Conservation (phyloP, 2,329 filamentous ascomycete species). For the Cladophialophora chaetospira region DNA sequence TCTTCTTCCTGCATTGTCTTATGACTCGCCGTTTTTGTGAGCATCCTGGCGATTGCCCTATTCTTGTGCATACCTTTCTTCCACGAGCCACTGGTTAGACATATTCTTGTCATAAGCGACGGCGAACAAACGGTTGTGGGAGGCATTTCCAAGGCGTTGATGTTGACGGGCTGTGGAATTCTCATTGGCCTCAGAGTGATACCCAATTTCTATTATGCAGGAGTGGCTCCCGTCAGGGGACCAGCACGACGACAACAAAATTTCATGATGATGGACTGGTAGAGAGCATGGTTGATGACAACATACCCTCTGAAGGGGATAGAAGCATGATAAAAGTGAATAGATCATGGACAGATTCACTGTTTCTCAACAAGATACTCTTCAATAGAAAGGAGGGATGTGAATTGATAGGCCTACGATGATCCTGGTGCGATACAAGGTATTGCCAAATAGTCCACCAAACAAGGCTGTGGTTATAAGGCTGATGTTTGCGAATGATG, state of each 20-base stretch:
- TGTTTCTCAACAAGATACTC: too few relatives aligned
- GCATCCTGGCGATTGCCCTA: slow-evolving; percentile 10
- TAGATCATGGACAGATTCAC: too few relatives aligned
- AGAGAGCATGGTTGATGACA: background rate
- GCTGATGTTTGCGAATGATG: too few relatives aligned
- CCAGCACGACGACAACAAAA: background rate
- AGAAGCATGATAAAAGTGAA: too few relatives aligned
- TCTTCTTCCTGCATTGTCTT: slow-evolving; percentile 43
- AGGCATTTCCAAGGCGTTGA: slow-evolving; percentile 62
- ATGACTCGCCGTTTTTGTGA: slow-evolving; percentile 40
- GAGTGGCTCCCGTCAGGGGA: background rate
- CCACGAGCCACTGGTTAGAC: slow-evolving; percentile 14
- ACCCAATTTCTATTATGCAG: slow-evolving; percentile 17
- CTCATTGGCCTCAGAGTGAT: slow-evolving; percentile 36
- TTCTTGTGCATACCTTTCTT: slow-evolving; percentile 19
- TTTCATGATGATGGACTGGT: background rate
- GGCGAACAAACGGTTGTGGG: slow-evolving; percentile 45
- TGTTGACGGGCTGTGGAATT: slow-evolving; percentile 57
- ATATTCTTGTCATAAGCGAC: slow-evolving; percentile 12
- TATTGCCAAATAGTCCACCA: background rate
- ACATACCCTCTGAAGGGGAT: background rate
- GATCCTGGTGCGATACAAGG: background rate
- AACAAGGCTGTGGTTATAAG: background rate
- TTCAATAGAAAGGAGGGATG: too few relatives aligned
- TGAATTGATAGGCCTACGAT: too few relatives aligned